phyloP scores from a whole-genome alignment of 805 yeast genomes.

The Isabelozyma pseudorhagii region DNA sequence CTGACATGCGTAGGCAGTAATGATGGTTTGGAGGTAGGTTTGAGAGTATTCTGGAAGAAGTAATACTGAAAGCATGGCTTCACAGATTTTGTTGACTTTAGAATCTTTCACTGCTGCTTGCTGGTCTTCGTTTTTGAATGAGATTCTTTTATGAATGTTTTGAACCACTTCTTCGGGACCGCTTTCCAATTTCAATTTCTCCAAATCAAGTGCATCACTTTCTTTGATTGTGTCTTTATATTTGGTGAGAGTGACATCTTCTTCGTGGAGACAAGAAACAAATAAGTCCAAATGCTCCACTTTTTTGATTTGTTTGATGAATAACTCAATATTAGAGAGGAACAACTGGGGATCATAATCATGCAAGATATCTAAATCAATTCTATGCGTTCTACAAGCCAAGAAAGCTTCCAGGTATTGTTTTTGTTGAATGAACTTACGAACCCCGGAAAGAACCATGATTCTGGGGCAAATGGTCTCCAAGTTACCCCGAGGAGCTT shows the following conservation, averaged over 20 bases:
- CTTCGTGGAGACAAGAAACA: conserved; percentile 80
- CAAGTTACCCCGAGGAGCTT: conserved; percentile 94
- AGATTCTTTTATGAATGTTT: conserved; percentile 25
- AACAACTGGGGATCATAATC: conserved; percentile 81
- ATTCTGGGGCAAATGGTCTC: conserved; percentile 94
- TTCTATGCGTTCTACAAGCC: conserved; percentile 86
- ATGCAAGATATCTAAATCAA: conserved; percentile 83
- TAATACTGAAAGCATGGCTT: conserved; percentile 59
- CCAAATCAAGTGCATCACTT: conserved; percentile 3
- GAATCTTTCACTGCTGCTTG: conserved; percentile 35
- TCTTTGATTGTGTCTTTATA: conserved; percentile 66
- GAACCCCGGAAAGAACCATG: conserved; percentile 81
- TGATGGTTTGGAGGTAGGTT: conserved; percentile 68
- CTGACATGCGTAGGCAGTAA: conserved; percentile 91
- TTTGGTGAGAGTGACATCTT: conserved; percentile 78
- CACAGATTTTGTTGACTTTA: conserved; percentile 77
- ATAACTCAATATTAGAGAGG: conserved; percentile 55
- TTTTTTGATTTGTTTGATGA: conserved; percentile 66
- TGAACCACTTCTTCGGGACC: conserved; percentile 1
- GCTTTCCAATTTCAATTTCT: neutral
- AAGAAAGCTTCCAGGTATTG: conserved; percentile 72
- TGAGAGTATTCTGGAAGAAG: conserved; percentile 47
- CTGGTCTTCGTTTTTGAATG: conserved; percentile 36
- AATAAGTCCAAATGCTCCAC: conserved; percentile 83
- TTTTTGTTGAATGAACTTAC: conserved; percentile 57